Base-by-base conservation (phyloP, 306 rosid species). In the Cucurbita maxima region DNA sequence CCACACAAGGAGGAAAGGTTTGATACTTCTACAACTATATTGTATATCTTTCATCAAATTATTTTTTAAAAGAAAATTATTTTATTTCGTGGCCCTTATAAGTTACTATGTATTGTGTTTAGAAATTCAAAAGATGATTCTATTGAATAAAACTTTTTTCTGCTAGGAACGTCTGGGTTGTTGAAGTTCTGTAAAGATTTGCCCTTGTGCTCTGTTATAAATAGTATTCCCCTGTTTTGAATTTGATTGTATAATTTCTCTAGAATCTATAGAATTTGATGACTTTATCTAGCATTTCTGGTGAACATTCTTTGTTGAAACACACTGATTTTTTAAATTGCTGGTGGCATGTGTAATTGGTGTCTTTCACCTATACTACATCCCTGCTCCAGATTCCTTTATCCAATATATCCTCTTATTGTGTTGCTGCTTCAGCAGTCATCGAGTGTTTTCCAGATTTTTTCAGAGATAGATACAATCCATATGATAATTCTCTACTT, bases 1-100 rank as follows among this genome's bases (percentile, higher is more conserved):
- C 92, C 96, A 52, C 99, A 95, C 82, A 95, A 95, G 81, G 99
- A 95, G 82, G 99, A 95, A 86, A 89, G 99, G 99, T 94, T 60
- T 30, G 82, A 69, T 57, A 51, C 41, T 70, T 70, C 8, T 8
- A 25, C 58, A 14, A 30, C 15, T 4, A 15, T 70, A 4, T 30
- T 10, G 53, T 73, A 37, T n/a, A 40, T 19, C 37, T 18, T 60
- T 25, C 47, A 1, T n/a, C 34, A 41, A 18, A 30, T 30, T 30
- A 0, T 16, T 3, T 15, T 15, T 37, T 61, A 9, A 54, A 3
- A 7, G 12, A 54, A 4, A 14, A 61, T 36, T 37, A 36, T 61
- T 61, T 61, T 61, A 3, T 18, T 61, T 67, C 5, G 40, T 10
- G 34, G 30, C 44, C 8, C 43, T 69, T 45, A 45, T 1, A 45